Conservation (phyloP, 2,329 filamentous ascomycete species). For the Aspergillus felis region DNA sequence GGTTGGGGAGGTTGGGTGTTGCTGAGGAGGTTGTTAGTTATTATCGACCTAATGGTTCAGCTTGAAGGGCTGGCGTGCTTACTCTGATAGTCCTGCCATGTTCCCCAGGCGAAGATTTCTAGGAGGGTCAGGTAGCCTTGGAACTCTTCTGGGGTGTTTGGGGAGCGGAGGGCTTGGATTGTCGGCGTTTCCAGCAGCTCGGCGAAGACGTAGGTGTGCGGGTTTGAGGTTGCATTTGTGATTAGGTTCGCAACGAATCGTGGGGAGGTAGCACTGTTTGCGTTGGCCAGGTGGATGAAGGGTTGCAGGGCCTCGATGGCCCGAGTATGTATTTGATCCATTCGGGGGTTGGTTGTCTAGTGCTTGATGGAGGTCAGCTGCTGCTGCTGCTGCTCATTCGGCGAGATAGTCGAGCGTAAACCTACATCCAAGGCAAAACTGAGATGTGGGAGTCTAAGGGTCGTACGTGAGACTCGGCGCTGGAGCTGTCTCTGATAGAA, state of each 20-base stretch:
- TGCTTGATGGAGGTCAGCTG: background rate
- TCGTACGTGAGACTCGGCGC: background rate
- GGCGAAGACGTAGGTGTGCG: conserved; percentile 87
- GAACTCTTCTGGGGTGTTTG: conserved; percentile 57
- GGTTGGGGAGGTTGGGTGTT: conserved; percentile 60
- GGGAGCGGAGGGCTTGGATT: conserved; percentile 66
- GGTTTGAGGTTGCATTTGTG: conserved; percentile 79
- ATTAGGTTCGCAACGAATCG: conserved; percentile 83
- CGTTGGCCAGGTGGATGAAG: conserved; percentile 85
- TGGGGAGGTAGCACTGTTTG: conserved; percentile 66
- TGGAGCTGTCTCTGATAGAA: background rate
- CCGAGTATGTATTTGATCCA: conserved; percentile 49
- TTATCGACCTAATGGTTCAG: conserved; percentile 2
- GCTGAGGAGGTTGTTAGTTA: conserved; percentile 24
- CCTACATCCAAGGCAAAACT: background rate
- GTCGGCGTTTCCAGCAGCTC: conserved; percentile 82
- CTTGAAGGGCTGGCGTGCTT: conserved; percentile 8
- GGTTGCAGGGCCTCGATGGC: conserved; percentile 65
- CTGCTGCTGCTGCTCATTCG: background rate
- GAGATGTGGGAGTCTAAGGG: background rate
- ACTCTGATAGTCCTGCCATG: conserved; percentile 73
- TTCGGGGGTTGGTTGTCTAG: conserved; percentile 13
- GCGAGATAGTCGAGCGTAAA: background rate
- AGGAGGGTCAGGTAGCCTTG: conserved; percentile 65
- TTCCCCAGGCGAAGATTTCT: conserved; percentile 88